Evolutionary conservation across 2,329 filamentous ascomycete genomes (phyloP), one percentile per base, ranked within the genome.

Genomic region (Colletotrichum musae): DNA sequence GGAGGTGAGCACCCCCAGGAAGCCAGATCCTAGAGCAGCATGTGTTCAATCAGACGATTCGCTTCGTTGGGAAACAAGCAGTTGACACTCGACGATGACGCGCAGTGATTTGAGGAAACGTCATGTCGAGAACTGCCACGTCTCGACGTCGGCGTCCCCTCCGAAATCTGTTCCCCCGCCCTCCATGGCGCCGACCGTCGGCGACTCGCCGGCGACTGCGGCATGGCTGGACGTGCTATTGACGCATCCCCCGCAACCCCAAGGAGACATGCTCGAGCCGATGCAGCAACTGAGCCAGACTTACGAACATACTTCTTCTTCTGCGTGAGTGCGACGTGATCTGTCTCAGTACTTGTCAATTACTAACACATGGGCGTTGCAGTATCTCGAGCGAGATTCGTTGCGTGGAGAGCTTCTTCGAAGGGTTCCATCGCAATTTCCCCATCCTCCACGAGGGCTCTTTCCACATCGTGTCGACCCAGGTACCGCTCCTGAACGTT

Each of bases 381-480:
- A 61, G 58, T 16, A 12, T 65, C 4, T 59, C 62, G 3, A 53
- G 62, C 26, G 62, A 65, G 28, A 65, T 65, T 16, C 62, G 62
- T 3, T 65, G 62, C 24, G 47, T 65, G 6, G 62, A 65, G 36
- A 58, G 54, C 36, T 65, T 65, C 21, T 65, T 65, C 15, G 62
- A 65, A 24, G 54, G 62, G 3, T 65, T 65, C n/a, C 62, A 65
- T 2, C 54, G 48, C 2, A 65, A 65, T 36, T 65, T 65, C 9
- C 56, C 62, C 1, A 53, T 65, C 6, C 16, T 65, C 18, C 62
- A 65, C 24, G 62, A 65, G 39, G 62, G 21, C 0, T 65, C 62
- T 6, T 65, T 65, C 16, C 62, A 60, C 24, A 65, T 65, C 15
- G 62, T 65, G 6, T 65, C 62, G 12, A 65, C 62, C 15, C 62